Conservation (phyloP, 2,329 filamentous ascomycete genomes). For the Calonectria fujianensis region DNA sequence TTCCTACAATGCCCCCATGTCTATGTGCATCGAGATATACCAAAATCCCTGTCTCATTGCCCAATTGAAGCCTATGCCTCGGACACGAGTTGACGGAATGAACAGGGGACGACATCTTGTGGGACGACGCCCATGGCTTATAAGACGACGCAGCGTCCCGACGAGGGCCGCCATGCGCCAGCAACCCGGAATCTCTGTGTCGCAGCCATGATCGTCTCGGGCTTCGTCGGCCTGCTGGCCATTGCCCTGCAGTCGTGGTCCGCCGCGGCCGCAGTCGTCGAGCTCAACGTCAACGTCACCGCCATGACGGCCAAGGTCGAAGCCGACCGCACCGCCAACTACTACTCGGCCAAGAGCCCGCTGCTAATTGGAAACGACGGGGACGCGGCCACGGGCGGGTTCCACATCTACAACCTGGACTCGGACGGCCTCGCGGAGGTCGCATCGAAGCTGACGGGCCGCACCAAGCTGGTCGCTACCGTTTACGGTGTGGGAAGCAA, state of each 20-base stretch:
- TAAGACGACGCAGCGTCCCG: conserved; percentile 31
- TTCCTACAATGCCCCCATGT: background rate
- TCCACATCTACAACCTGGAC: conserved; percentile 62
- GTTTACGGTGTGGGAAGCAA: conserved; percentile 61
- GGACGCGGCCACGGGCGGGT: conserved; percentile 64
- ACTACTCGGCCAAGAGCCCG: conserved; percentile 60
- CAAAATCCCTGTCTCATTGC: conserved; percentile 9
- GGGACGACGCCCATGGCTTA: conserved; percentile 29
- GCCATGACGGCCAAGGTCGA: conserved; percentile 61
- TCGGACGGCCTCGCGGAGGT: conserved; percentile 58
- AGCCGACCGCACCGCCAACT: conserved; percentile 64
- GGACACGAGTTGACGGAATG: conserved; percentile 39
- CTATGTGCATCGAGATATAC: conserved; percentile 16
- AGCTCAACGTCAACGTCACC: conserved; percentile 57
- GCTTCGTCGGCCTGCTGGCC: conserved; percentile 49
- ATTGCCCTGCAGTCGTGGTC: conserved; percentile 45
- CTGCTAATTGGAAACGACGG: conserved; percentile 68
- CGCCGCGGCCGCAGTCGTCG: conserved; percentile 46
- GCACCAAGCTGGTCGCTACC: conserved; percentile 66
- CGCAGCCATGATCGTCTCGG: conserved; percentile 48
- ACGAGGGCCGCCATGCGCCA: conserved; percentile 7
- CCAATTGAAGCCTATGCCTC: conserved; percentile 33
- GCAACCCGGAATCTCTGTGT: conserved; percentile 35
- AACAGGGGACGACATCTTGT: conserved; percentile 33
- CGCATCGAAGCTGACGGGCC: conserved; percentile 60